Percentiles rank a stretch among this genome's conserved stretches.
phyloP scores from a whole-genome alignment of 257 asterid genomes.

The Handroanthus guayacan region DNA sequence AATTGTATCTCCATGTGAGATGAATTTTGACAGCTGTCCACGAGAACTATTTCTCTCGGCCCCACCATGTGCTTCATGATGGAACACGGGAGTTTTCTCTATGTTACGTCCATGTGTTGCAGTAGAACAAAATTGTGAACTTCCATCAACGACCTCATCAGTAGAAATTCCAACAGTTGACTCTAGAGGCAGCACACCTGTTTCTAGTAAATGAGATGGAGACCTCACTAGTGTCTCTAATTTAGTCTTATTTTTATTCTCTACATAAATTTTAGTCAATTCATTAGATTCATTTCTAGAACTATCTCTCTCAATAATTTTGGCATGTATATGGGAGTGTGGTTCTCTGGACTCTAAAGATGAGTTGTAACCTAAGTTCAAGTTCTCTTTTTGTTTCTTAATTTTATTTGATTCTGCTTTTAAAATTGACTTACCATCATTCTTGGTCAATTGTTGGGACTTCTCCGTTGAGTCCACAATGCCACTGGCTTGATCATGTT shows the following conservation, averaged over 20 bases:
- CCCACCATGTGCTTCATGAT: conserved; percentile 37
- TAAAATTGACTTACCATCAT: conserved; percentile 43
- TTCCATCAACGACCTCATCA: conserved; percentile 43
- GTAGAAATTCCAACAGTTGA: conserved; percentile 35
- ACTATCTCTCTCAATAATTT: conserved; percentile 35
- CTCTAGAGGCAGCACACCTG: conserved; percentile 39
- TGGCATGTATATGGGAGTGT: conserved; percentile 39
- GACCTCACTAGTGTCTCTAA: conserved; percentile 39
- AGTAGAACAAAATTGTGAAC: conserved; percentile 36
- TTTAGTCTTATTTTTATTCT: conserved; percentile 40
- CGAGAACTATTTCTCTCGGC: conserved; percentile 35
- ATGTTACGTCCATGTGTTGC: conserved; percentile 27
- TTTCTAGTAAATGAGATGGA: conserved; percentile 41
- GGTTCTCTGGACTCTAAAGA: conserved; percentile 44
- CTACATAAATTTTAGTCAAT: conserved; percentile 40
- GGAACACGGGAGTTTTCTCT: conserved; percentile 36
- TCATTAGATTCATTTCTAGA: conserved; percentile 47
- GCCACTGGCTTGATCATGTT: conserved; percentile 46
- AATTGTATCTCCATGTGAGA: conserved; percentile 52
- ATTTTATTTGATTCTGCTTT: conserved; percentile 49
- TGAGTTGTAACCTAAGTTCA: conserved; percentile 48
- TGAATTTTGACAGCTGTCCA: conserved; percentile 37
- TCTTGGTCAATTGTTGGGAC: conserved; percentile 46
- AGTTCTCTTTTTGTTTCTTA: conserved; percentile 46
- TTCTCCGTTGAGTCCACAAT: conserved; percentile 52